phyloP scores from a whole-genome alignment of 805 yeast genomes.

The Wickerhamiella qilinensis region DNA sequence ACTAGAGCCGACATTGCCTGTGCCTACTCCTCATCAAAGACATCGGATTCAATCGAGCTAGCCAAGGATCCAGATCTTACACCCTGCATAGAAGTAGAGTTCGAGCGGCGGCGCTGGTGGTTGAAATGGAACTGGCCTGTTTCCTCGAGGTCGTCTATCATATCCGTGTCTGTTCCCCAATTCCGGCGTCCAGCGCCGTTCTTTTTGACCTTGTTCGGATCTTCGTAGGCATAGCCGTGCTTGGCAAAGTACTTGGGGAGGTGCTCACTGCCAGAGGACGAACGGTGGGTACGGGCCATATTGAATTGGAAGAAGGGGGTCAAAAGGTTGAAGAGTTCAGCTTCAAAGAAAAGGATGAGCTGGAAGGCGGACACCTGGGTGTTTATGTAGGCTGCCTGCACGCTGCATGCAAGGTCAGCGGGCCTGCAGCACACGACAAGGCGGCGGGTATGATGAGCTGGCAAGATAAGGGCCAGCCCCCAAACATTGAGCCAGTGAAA shows the following conservation, averaged over 20 bases:
- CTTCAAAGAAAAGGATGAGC: no score
- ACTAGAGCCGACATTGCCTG: no score
- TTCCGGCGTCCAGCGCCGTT: conserved; percentile 75
- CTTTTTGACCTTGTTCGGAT: conserved; percentile 67
- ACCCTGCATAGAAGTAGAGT: conserved; percentile 12
- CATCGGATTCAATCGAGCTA: background rate
- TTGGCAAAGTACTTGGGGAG: conserved; percentile 66
- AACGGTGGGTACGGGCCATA: conserved; percentile 19
- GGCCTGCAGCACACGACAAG: no score
- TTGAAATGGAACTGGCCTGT: conserved; percentile 34
- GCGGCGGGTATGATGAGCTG: no score
- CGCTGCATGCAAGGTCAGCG: background rate
- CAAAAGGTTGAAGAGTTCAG: no score
- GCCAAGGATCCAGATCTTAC: background rate
- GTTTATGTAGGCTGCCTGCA: background rate
- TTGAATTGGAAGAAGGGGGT: conserved; percentile 1
- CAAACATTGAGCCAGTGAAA: no score
- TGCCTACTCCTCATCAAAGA: background rate
- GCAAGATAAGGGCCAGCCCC: no score
- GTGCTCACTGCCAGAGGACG: conserved; percentile 33
- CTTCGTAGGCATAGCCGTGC: conserved; percentile 48
- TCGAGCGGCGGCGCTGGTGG: conserved; percentile 23
- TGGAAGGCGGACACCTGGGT: no score
- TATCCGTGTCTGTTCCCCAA: conserved; percentile 69
- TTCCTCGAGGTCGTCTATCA: conserved; percentile 44